Percentiles rank a stretch among this genome's conserved stretches.
These are phyloP conservation scores for Suillus spraguei DNA, from an alignment of 768 basidiomycete genomes.

Conservation along the genomic window DNA sequence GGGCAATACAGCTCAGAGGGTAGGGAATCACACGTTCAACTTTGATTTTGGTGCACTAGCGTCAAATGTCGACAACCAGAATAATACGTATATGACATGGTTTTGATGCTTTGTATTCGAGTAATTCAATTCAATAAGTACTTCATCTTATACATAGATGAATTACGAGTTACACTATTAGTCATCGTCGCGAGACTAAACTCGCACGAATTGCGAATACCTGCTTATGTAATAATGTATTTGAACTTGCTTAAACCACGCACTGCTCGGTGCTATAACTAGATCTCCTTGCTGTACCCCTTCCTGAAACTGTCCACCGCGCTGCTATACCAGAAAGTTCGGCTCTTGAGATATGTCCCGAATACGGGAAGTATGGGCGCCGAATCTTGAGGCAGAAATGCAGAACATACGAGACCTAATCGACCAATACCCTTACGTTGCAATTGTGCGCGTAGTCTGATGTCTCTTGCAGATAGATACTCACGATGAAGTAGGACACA, in stretches of 20 bases:
- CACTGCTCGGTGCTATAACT: background rate
- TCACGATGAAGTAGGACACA: conserved; percentile 70
- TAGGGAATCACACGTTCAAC: conserved; percentile 58
- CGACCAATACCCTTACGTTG: conserved; percentile 90
- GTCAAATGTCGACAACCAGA: conserved; percentile 56
- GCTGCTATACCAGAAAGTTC: background rate
- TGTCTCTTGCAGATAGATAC: conserved; percentile 20
- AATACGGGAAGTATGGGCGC: conserved; percentile 95
- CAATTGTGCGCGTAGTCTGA: conserved; percentile 66
- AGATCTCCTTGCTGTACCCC: background rate
- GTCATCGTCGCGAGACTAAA: background rate
- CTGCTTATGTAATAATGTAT: conserved; percentile 29
- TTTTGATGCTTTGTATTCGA: conserved; percentile 39
- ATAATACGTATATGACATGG: conserved; percentile 66
- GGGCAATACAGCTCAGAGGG: conserved; percentile 38
- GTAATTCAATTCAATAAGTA: background rate
- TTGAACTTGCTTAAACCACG: background rate
- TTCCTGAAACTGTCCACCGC: conserved; percentile 1
- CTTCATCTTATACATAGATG: conserved; percentile 3
- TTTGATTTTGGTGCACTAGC: conserved; percentile 64
- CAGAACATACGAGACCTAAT: conserved; percentile 82
- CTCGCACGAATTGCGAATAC: background rate
- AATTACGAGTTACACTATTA: background rate
- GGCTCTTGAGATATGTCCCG: conserved; percentile 54
- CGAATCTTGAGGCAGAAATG: conserved; percentile 93